Evolutionary conservation across 805 yeast species (phyloP).

Genomic region (Cyberlindnera saturnus): DNA sequence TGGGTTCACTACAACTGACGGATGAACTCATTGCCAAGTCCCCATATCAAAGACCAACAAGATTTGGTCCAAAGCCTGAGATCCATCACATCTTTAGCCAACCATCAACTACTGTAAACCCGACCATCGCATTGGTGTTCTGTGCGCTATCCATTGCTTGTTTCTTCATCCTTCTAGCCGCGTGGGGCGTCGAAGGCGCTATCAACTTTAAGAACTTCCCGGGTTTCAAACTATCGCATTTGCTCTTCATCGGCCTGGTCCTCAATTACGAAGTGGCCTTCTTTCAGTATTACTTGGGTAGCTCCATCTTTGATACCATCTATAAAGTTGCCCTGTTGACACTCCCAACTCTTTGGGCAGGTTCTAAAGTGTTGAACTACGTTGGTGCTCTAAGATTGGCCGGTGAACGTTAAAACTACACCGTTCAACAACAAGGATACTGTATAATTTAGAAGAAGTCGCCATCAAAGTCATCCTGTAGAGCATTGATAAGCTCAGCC

Average conservation of each 20-base stretch:
- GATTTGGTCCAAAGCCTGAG: slow-evolving; percentile 20
- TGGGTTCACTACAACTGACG: slow-evolving; percentile 19
- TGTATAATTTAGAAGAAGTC: slow-evolving; percentile 16
- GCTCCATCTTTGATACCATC: slow-evolving; percentile 20
- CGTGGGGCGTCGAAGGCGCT: slow-evolving; percentile 16
- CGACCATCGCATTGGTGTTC: slow-evolving; percentile 16
- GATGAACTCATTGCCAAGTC: slow-evolving; percentile 12
- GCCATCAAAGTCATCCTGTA: slow-evolving; percentile 23
- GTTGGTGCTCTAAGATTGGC: slow-evolving; percentile 23
- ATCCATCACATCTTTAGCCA: slow-evolving; percentile 23
- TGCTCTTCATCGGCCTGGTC: slow-evolving; percentile 16
- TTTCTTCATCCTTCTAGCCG: slow-evolving; percentile 11
- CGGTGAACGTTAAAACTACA: slow-evolving; percentile 19
- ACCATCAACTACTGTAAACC: slow-evolving; percentile 18
- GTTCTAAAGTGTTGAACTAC: slow-evolving; percentile 22
- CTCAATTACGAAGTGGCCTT: slow-evolving; percentile 20
- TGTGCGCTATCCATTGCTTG: slow-evolving; percentile 10
- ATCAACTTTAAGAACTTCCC: slow-evolving; percentile 21
- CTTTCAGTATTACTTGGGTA: slow-evolving; percentile 22
- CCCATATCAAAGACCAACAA: slow-evolving; percentile 11
- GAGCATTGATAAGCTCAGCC: slow-evolving; percentile 20
- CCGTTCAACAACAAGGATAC: not conserved
- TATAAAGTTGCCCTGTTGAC: slow-evolving; percentile 12
- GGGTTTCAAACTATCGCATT: slow-evolving; percentile 6
- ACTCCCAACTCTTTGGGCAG: slow-evolving; percentile 25